Base-by-base conservation (phyloP, 441 rosid genomes). In the Syzygium malaccense region DNA sequence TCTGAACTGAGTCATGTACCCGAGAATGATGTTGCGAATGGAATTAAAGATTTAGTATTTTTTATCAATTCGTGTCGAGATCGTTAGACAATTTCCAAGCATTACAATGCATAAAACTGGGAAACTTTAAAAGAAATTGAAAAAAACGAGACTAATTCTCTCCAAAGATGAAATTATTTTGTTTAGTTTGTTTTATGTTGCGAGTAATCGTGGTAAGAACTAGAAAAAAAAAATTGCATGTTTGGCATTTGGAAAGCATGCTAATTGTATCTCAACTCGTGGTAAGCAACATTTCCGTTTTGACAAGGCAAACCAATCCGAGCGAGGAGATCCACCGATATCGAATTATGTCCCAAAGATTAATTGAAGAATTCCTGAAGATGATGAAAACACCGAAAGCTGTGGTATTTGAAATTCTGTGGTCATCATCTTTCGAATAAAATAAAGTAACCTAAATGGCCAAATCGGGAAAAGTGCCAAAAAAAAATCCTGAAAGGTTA, bases 291-390 rank as follows among this genome's bases (percentile, higher is more conserved):
- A 66, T 66, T 66, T 32, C 0, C 1, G 0, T 17, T 66, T 66
- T 2, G 0, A 17, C 18, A 32, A 0, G 3, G 3, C 41, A 66
- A 66, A 66, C 1, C 0, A 66, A 66, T 2, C 0, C 5, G 2
- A 15, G 13, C 2, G 1, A 30, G 14, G 12, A 64, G 12, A 30
- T 64, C 1, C 3, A 4, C 12, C 12, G 0, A 64, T 30, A 30
- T 64, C 18, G 23, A 64, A 64, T 64, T 64, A 15, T 4, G 3
- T 17, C 2, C 4, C 6, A 32, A 66, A 66, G 3, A 66, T 66
- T 17, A 66, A 32, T 30, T 32, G 41, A 64, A 66, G 18, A 19
- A 66, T 66, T 30, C 11, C 25, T 17, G 18, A 8, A 66, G 28
- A 56, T 56, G 5, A 66, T 32, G 0, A 64, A 64, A 33, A 30